These are phyloP conservation scores for Beauveria caledonica DNA, from an alignment of 2,329 filamentous ascomycete genomes.

Conservation along the genomic window DNA sequence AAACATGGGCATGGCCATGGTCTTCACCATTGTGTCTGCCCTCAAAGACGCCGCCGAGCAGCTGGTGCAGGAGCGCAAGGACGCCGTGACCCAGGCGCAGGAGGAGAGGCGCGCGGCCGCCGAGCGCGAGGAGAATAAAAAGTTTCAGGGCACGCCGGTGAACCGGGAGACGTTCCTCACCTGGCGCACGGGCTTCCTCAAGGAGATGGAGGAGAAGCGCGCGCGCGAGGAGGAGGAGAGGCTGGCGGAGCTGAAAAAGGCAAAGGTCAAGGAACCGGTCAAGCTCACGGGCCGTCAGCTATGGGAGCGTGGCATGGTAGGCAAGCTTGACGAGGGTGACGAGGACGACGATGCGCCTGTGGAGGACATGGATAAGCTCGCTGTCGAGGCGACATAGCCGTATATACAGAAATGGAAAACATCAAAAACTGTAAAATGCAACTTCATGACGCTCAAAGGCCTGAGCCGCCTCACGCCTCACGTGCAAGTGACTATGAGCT, in stretches of 20 bases:
- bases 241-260: slow-evolving; percentile 74
- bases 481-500: not conserved
- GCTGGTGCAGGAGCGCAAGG: slow-evolving; percentile 66
- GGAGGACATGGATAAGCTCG: slow-evolving; percentile 61
- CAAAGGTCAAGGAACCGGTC: slow-evolving; percentile 64
- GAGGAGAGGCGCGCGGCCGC: slow-evolving; percentile 50
- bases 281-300: slow-evolving; percentile 66
- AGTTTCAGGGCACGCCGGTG: slow-evolving; percentile 87
- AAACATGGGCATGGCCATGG: slow-evolving; percentile 94
- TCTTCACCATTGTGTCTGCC: slow-evolving; percentile 81
- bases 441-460: not conserved
- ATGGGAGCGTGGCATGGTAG: slow-evolving; percentile 66
- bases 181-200: slow-evolving; percentile 71
- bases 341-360: slow-evolving; percentile 55
- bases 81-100: slow-evolving; percentile 39
- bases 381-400: slow-evolving; percentile 46
- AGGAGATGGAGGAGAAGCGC: slow-evolving; percentile 72
- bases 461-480: not conserved
- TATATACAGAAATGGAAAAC: not conserved
- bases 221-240: slow-evolving; percentile 65
- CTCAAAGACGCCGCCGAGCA: slow-evolving; percentile 88
- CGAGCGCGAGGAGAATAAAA: slow-evolving; percentile 90
- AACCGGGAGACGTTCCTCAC: slow-evolving; percentile 76
- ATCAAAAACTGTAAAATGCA: slow-evolving; percentile 6
- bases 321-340: slow-evolving; percentile 58